Conservation (phyloP, 768 basidiomycete species). For the Gloeophyllum trabeum region DNA sequence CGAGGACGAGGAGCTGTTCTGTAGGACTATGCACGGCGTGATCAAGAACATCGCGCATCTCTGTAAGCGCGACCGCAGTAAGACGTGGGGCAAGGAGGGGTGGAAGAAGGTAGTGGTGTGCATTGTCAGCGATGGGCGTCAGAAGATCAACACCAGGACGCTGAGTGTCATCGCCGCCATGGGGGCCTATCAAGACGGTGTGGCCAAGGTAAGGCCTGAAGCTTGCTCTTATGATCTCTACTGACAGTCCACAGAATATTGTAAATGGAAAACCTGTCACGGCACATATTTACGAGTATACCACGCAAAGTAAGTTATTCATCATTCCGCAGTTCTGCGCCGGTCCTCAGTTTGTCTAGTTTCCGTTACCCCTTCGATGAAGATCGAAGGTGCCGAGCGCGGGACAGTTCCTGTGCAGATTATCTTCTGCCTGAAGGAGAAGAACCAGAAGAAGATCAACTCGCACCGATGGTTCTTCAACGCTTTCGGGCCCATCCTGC, state of each 20-base stretch:
- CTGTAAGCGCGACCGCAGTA: conserved; percentile 75
- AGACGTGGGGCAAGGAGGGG: conserved; percentile 94
- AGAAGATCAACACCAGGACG: conserved; percentile 77
- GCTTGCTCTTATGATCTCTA: background rate
- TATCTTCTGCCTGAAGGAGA: conserved; percentile 87
- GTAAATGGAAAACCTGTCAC: conserved; percentile 77
- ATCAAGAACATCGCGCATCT: conserved; percentile 90
- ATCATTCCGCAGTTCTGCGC: background rate
- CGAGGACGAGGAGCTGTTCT: conserved; percentile 85
- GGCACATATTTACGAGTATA: conserved; percentile 91
- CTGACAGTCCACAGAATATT: conserved; percentile 32
- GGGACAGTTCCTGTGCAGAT: conserved; percentile 85
- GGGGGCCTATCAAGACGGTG: conserved; percentile 91
- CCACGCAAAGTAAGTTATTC: conserved; percentile 64
- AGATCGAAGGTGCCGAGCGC: conserved; percentile 69
- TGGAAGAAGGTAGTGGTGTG: conserved; percentile 99
- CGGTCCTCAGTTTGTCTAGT: conserved; percentile 30
- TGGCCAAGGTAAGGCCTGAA: conserved; percentile 55
- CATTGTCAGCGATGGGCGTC: conserved; percentile 79
- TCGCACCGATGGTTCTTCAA: conserved; percentile 96
- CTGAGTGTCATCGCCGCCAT: conserved; percentile 84
- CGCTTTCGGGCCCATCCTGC: conserved; percentile 70
- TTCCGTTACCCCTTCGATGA: conserved; percentile 69
- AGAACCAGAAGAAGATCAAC: conserved; percentile 95
- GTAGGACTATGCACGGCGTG: conserved; percentile 90